phyloP scores from a whole-genome alignment of 305 asterid genomes.

The Withania somnifera region DNA sequence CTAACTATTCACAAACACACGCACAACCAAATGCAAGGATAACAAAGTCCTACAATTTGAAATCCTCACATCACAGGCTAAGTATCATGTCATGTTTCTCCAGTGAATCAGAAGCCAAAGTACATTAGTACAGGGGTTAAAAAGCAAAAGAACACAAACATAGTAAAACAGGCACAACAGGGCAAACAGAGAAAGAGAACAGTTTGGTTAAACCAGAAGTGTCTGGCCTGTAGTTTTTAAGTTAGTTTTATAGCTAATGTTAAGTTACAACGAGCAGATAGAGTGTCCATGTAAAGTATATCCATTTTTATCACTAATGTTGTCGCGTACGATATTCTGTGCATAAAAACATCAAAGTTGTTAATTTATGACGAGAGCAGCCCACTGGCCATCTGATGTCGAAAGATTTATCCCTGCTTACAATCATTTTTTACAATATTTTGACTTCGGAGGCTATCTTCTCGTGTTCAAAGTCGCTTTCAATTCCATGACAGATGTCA shows the following conservation, averaged over 20 bases:
- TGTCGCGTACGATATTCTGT: neutral
- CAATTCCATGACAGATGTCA: neutral
- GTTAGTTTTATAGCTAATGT: neutral
- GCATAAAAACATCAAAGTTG: neutral
- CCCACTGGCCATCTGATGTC: neutral
- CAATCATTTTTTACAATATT: neutral
- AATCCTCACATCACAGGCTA: neutral
- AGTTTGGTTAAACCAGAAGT: neutral
- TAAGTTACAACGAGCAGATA: neutral
- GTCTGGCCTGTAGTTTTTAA: neutral
- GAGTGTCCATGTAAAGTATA: neutral
- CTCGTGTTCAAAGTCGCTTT: neutral
- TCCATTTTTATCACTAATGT: neutral
- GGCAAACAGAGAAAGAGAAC: neutral
- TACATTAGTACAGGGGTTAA: neutral
- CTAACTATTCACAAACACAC: neutral
- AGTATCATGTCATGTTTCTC: conserved; percentile 2
- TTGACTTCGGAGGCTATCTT: neutral
- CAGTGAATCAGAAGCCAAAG: neutral
- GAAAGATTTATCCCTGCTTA: neutral
- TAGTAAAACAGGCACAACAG: neutral
- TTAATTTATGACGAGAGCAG: neutral
- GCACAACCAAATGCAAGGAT: neutral
- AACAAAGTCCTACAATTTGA: neutral
- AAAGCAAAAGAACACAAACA: neutral